Evolutionary conservation across 1,139 yeast species (phyloP).

Genomic region (Waltiozyma sp.): DNA sequence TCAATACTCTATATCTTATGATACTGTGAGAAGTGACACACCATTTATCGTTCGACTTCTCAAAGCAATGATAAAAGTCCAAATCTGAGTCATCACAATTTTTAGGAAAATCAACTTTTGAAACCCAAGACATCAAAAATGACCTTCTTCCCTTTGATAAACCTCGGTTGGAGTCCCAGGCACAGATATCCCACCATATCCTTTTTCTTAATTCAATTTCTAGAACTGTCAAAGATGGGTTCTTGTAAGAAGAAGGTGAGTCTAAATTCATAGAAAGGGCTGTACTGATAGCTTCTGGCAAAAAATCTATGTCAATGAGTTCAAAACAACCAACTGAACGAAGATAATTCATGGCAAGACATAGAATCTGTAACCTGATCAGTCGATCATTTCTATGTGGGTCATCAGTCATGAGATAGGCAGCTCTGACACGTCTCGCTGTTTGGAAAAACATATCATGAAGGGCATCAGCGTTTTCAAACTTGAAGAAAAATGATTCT

Average conservation of each 20-base stretch:
- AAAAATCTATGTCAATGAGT: not conserved
- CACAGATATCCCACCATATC: not conserved
- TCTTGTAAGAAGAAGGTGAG: not conserved
- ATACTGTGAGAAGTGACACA: not conserved
- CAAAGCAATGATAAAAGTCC: not conserved
- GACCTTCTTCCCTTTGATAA: not conserved
- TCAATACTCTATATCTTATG: not conserved
- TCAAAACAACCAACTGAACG: not conserved
- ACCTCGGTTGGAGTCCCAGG: not conserved
- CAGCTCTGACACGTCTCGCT: not conserved
- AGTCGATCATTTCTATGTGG: not conserved
- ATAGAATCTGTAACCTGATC: not conserved
- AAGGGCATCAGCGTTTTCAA: too few species aligned
- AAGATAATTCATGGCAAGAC: not conserved
- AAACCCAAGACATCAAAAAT: not conserved
- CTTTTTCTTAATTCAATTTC: not conserved
- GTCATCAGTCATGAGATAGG: not conserved
- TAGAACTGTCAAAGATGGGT: not conserved
- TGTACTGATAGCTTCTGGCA: not conserved
- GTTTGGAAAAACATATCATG: not conserved
- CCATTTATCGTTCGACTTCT: not conserved
- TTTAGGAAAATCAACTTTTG: not conserved
- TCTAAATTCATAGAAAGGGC: not conserved
- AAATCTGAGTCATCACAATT: not conserved
- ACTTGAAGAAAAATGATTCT: too few species aligned